These are phyloP conservation scores for Reutealis trisperma DNA, from an alignment of 345 rosid genomes.

Conservation along the genomic window DNA sequence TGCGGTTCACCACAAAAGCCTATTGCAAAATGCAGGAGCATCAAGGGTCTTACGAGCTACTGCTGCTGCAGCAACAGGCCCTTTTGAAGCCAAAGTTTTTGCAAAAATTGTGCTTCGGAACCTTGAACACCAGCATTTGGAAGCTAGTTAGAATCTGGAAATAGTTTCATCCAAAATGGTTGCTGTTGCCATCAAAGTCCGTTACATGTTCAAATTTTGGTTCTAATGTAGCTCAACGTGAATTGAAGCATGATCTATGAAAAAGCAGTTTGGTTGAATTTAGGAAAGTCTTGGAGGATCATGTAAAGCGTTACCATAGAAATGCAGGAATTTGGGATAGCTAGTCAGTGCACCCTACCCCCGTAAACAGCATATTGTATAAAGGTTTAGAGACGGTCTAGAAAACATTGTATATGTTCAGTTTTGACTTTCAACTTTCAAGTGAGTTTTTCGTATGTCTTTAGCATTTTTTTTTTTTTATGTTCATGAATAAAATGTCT, in stretches of 20 bases:
- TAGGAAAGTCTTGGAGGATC: not conserved
- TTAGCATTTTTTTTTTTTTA: too few species aligned
- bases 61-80: conserved; percentile 37
- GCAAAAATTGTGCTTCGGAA: conserved; percentile 40
- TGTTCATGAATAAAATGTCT: too few species aligned
- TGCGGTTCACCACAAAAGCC: conserved; percentile 30
- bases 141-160: conserved; percentile 4
- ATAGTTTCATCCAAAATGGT: not conserved
- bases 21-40: conserved; percentile 40
- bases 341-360: not conserved
- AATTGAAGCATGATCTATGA: not conserved
- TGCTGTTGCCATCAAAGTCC: too few species aligned
- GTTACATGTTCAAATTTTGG: not conserved
- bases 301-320: not conserved
- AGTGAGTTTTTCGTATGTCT: too few species aligned
- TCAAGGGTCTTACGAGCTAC: conserved; percentile 31
- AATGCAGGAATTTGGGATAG: not conserved
- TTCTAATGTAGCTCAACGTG: not conserved
- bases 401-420: not conserved
- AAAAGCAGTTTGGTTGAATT: conserved; percentile 6
- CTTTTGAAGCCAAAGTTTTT: conserved; percentile 39
- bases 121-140: conserved; percentile 29
- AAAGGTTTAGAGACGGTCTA: not conserved
- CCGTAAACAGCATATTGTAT: not conserved
- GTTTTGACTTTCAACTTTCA: not conserved